Conservation (phyloP, 352 stramenopile species). For the Globisporangium lucens region DNA sequence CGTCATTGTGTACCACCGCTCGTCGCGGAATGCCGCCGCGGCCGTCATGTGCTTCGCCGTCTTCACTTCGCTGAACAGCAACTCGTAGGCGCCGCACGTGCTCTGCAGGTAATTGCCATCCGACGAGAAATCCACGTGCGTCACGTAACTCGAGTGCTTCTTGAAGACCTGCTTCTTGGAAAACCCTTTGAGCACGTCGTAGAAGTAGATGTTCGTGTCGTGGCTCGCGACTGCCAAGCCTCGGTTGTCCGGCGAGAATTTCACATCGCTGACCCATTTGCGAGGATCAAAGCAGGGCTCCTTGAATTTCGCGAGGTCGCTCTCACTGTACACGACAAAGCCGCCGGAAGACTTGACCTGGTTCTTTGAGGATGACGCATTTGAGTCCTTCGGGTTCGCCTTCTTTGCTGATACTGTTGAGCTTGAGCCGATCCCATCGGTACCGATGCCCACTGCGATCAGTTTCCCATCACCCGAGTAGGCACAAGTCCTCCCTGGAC, state of each 20-base stretch:
- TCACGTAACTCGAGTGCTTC: slow-evolving; percentile 79
- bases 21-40: slow-evolving; percentile 79
- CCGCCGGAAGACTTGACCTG: slow-evolving; percentile 26
- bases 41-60: slow-evolving; percentile 65
- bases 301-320: slow-evolving; percentile 39
- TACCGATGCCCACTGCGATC: slow-evolving; percentile 85
- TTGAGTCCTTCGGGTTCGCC: slow-evolving; percentile 3
- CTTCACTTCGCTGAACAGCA: slow-evolving; percentile 88
- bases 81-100: slow-evolving; percentile 82
- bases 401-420: slow-evolving; percentile 1
- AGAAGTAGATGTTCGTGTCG: slow-evolving; percentile 74
- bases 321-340: slow-evolving; percentile 61
- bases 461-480: slow-evolving; percentile 88
- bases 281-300: slow-evolving; percentile 55
- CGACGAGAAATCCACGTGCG: slow-evolving; percentile 73
- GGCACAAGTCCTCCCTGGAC: slow-evolving; percentile 60
- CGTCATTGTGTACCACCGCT: slow-evolving; percentile 89
- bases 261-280: slow-evolving; percentile 71
- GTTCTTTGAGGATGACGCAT: slow-evolving; percentile 18
- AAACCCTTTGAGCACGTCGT: slow-evolving; percentile 72
- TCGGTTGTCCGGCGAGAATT: slow-evolving; percentile 65
- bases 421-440: slow-evolving; percentile 23
- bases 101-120: slow-evolving; percentile 66
- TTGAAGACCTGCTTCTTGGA: slow-evolving; percentile 63
- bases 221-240: slow-evolving; percentile 65